Evolutionary conservation across 441 rosid genomes (phyloP), one percentile per base, ranked within the genome.

Genomic region (Flueggea neowawraea): DNA sequence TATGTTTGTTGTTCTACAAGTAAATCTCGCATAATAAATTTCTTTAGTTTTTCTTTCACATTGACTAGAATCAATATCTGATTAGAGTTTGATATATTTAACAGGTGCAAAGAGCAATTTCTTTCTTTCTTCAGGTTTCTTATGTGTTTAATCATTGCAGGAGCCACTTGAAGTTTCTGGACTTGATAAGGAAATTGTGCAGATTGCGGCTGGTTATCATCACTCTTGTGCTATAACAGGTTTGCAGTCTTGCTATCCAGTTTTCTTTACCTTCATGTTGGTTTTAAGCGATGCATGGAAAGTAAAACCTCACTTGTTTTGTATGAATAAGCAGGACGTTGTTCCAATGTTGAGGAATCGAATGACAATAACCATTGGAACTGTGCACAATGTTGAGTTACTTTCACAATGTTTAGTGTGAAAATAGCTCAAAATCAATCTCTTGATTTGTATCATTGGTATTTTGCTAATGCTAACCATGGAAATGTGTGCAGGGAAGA

Each of bases 161-260:
- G 91, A 78, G 71, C 97, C 99, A 45, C 70, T 79, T 64, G 83
- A 83, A 78, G 91, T 91, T 62, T 73, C 69, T 68, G 90, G 93
- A 66, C 58, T 91, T 39, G 59, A 72, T 36, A 82, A 89, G 70
- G 90, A 86, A 57, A 66, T 87, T 73, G 60, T 69, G 64, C 87
- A 84, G 54, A 79, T 94, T 65, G 75, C 95, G 69, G 93, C 99
- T 54, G 99, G 99, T 65, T 90, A 87, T 70, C 52, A 84, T 79
- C 97, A 94, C 74, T 94, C 99, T 58, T 84, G 89, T 75, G 99
- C 99, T 57, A 72, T 94, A 61, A 85, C 99, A 70, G 97, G 99
- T 90, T 68, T 55, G 58, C 39, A 45, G 52, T n/a, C n/a, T 47
- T 47, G n/a, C 14, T 0, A 47, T 47, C 12, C n/a, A 10, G 50